These are phyloP conservation scores for Cardamine resedifolia DNA, from an alignment of 345 rosid species.

Conservation along the genomic window DNA sequence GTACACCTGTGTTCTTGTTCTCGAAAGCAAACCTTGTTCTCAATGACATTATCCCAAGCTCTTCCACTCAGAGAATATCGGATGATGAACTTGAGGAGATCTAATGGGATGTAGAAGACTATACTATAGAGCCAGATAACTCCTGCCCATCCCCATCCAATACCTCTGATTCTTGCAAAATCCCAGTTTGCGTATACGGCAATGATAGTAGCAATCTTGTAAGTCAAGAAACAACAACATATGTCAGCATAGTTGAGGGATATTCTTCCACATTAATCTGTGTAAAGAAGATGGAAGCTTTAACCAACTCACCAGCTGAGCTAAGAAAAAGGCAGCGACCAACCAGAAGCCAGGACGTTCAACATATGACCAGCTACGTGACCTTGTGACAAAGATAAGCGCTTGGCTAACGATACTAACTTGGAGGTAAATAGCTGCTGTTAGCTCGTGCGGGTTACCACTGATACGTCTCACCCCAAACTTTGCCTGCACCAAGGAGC, in stretches of 20 bases:
- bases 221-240: conserved; percentile 14
- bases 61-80: conserved; percentile 70
- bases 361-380: conserved; percentile 83
- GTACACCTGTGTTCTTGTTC: background rate
- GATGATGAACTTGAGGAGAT: conserved; percentile 69
- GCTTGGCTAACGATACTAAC: conserved; percentile 95
- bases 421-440: conserved; percentile 90
- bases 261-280: background rate
- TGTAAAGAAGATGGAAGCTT: background rate
- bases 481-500: conserved; percentile 50
- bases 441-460: conserved; percentile 50
- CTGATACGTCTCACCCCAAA: conserved; percentile 72
- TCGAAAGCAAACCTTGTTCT: conserved; percentile 54
- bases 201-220: conserved; percentile 79
- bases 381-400: conserved; percentile 93
- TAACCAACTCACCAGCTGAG: conserved; percentile 64
- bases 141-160: conserved; percentile 98
- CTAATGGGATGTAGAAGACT: conserved; percentile 70
- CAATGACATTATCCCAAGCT: conserved; percentile 79
- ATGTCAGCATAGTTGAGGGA: conserved; percentile 17
- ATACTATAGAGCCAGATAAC: conserved; percentile 88
- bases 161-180: conserved; percentile 64
- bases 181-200: conserved; percentile 78
- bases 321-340: conserved; percentile 57
- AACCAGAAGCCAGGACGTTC: conserved; percentile 90